phyloP scores from a whole-genome alignment of 495 filamentous ascomycete species.

The Aspergillus egyptiacus region DNA sequence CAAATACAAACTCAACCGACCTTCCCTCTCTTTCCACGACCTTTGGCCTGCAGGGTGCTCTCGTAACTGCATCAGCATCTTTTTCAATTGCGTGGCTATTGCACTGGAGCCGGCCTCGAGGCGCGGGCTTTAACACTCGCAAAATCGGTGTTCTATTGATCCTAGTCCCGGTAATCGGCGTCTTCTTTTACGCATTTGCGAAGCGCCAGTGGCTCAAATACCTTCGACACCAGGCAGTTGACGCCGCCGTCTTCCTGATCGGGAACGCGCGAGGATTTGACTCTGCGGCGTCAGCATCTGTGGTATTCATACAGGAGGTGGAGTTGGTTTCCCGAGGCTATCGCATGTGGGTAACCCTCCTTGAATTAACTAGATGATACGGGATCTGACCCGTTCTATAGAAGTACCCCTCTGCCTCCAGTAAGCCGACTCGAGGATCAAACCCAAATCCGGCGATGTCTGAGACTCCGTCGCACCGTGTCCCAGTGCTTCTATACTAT shows the following conservation, averaged over 20 bases:
- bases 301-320: constrained; percentile 90
- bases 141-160: constrained; percentile 55
- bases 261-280: constrained; percentile 77
- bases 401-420: constrained; percentile 79
- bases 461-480: constrained; percentile 68
- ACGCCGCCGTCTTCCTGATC: constrained; percentile 67
- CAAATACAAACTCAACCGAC: constrained; percentile 29
- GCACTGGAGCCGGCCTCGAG: constrained; percentile 52
- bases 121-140: constrained; percentile 30
- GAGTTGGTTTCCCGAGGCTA: constrained; percentile 94
- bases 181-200: constrained; percentile 63
- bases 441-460: constrained; percentile 70
- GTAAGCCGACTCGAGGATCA: constrained; percentile 75
- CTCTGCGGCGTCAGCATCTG: constrained; percentile 66
- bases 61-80: constrained; percentile 48
- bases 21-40: constrained; percentile 39
- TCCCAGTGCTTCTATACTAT: constrained; percentile 61
- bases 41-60: constrained; percentile 44
- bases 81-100: constrained; percentile 69
- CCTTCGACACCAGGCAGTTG: constrained; percentile 68
- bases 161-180: constrained; percentile 48
- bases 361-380: neutral
- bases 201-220: constrained; percentile 82
- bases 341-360: constrained; percentile 60
- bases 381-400: constrained; percentile 41